Percentiles rank a stretch among this genome's conserved stretches.
Evolutionary conservation across 2,329 filamentous ascomycete genomes (phyloP).

Genomic region (Colletotrichum orchidophilum): DNA sequence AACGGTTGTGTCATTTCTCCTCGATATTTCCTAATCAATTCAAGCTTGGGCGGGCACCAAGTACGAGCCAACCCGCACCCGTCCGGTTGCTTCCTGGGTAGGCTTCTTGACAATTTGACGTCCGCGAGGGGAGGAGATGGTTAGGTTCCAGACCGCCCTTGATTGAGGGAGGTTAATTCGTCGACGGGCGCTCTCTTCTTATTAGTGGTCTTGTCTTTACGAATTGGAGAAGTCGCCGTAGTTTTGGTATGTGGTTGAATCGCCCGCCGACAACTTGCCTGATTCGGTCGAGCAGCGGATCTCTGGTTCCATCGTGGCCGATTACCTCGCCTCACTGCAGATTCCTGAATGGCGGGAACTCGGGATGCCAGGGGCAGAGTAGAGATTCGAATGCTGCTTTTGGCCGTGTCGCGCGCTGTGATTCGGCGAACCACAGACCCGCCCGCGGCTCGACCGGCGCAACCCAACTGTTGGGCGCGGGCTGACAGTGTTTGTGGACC

Average conservation of each 20-base stretch:
- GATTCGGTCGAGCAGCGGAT: background rate
- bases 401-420: conserved; percentile 27
- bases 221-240: background rate
- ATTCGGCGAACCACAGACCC: conserved; percentile 23
- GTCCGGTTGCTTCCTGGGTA: background rate
- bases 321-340: background rate
- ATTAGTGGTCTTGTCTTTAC: background rate
- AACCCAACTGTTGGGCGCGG: conserved; percentile 10
- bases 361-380: conserved; percentile 13
- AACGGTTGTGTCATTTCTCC: conserved; percentile 5
- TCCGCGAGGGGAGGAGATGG: background rate
- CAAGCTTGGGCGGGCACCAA: background rate
- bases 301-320: background rate
- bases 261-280: background rate
- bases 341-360: background rate
- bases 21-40: conserved; percentile 9
- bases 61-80: background rate
- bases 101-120: background rate
- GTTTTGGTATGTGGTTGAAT: background rate
- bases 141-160: background rate
- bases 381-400: conserved; percentile 27
- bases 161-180: background rate
- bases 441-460: conserved; percentile 8
- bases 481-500: conserved; percentile 7
- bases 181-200: background rate